Conservation (phyloP, 352 stramenopile genomes). For the Phytophthora lateralis region DNA sequence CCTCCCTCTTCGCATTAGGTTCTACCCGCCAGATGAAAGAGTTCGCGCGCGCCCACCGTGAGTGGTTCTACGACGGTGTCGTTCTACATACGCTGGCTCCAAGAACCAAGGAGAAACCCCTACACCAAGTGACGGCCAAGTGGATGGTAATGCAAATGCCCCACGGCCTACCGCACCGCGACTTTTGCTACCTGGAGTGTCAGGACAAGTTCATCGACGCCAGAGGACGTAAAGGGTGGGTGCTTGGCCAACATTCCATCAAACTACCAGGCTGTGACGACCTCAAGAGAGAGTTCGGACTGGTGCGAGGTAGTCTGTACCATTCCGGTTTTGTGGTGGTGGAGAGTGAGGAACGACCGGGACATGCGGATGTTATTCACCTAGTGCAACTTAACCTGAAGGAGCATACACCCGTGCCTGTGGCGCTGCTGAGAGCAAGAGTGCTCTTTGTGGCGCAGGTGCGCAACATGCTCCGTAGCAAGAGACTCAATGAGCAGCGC, state of each 20-base stretch:
- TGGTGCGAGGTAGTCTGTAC: slow-evolving; percentile 81
- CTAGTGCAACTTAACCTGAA: slow-evolving; percentile 87
- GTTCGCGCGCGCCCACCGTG: slow-evolving; percentile 55
- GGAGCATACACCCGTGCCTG: slow-evolving; percentile 57
- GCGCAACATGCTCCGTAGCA: slow-evolving; percentile 66
- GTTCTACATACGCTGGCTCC: slow-evolving; percentile 73
- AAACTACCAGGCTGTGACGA: slow-evolving; percentile 81
- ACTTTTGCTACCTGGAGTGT: slow-evolving; percentile 85
- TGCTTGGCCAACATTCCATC: slow-evolving; percentile 85
- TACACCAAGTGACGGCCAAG: slow-evolving; percentile 87
- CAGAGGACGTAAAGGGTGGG: slow-evolving; percentile 78
- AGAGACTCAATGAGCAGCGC: slow-evolving; percentile 80
- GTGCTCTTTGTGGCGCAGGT: slow-evolving; percentile 61
- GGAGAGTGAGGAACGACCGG: slow-evolving; percentile 72
- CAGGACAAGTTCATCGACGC: slow-evolving; percentile 90
- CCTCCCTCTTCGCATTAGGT: slow-evolving; percentile 68
- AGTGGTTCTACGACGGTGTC: slow-evolving; percentile 76
- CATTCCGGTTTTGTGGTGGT: slow-evolving; percentile 87
- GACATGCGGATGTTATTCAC: slow-evolving; percentile 84
- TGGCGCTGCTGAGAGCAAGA: slow-evolving; percentile 44
- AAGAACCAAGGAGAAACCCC: slow-evolving; percentile 71
- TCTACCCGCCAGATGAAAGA: slow-evolving; percentile 77
- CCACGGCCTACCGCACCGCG: slow-evolving; percentile 63
- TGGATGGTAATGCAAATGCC: slow-evolving; percentile 73
- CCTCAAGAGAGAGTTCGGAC: slow-evolving; percentile 73